These are phyloP conservation scores for Pleurotus pulmonarius DNA, from an alignment of 768 basidiomycete genomes.

Conservation along the genomic window DNA sequence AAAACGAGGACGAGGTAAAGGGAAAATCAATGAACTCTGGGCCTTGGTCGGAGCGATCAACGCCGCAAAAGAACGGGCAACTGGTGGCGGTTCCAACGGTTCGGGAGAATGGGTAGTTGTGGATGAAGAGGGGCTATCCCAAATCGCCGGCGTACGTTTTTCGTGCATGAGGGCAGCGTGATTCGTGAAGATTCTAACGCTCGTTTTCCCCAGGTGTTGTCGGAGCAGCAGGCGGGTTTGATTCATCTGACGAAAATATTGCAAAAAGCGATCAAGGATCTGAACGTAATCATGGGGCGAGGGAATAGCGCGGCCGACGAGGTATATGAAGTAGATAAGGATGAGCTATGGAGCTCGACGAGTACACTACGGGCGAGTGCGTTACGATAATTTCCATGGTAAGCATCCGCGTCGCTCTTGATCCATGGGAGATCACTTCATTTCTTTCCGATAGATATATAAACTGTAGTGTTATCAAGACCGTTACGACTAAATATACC, in stretches of 20 bases:
- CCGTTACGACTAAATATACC: no score
- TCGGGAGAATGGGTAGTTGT: slow-evolving; percentile 73
- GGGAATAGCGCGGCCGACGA: slow-evolving; percentile 18
- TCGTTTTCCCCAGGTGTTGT: slow-evolving; percentile 50
- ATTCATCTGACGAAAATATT: slow-evolving; percentile 77
- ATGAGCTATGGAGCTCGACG: slow-evolving; percentile 30
- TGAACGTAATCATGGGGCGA: slow-evolving; percentile 58
- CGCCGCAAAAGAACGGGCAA: slow-evolving; percentile 51
- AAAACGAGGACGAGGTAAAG: slow-evolving; percentile 50
- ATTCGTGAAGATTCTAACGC: neutral
- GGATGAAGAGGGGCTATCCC: slow-evolving; percentile 77
- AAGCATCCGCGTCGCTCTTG: neutral
- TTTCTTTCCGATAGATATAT: no score
- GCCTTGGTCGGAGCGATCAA: slow-evolving; percentile 73
- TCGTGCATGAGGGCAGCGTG: no score
- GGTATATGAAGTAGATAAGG: slow-evolving; percentile 17
- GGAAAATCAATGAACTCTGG: slow-evolving; percentile 83
- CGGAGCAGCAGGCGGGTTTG: slow-evolving; percentile 76
- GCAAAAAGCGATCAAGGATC: slow-evolving; percentile 58
- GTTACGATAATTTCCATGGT: slow-evolving; percentile 23
- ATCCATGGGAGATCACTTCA: neutral
- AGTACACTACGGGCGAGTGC: slow-evolving; percentile 32
- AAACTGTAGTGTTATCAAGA: no score
- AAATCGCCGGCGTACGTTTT: slow-evolving; percentile 62
- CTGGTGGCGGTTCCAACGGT: slow-evolving; percentile 32